Evolutionary conservation across 768 basidiomycete genomes (phyloP).

Genomic region (Porphyrellus cyaneotinctus): DNA sequence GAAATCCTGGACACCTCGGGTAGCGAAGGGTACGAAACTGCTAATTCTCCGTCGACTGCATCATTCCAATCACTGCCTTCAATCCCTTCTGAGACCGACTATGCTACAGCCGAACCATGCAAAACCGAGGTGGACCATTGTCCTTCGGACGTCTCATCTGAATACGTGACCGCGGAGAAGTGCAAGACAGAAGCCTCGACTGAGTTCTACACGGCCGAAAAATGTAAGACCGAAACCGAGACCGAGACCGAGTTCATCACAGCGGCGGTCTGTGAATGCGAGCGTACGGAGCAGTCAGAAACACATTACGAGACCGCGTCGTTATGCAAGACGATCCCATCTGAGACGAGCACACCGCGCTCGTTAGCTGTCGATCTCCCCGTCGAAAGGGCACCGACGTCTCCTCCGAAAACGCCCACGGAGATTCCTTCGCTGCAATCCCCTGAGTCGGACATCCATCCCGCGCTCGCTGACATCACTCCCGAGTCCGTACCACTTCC

Average conservation of each 20-base stretch:
- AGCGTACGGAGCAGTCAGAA: conserved; percentile 34
- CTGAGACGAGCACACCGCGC: conserved; percentile 31
- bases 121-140: conserved; percentile 44
- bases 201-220: conserved; percentile 45
- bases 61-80: conserved; percentile 58
- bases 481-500: conserved; percentile 39
- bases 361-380: conserved; percentile 37
- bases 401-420: conserved; percentile 28
- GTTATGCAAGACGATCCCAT: conserved; percentile 34
- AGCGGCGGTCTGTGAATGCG: conserved; percentile 40
- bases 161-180: conserved; percentile 49
- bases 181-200: conserved; percentile 42
- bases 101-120: conserved; percentile 40
- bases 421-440: conserved; percentile 26
- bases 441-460: conserved; percentile 21
- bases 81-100: conserved; percentile 54
- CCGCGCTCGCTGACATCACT: conserved; percentile 15
- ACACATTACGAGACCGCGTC: conserved; percentile 52
- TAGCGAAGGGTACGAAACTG: conserved; percentile 50
- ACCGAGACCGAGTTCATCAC: conserved; percentile 43
- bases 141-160: conserved; percentile 37
- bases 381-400: conserved; percentile 17
- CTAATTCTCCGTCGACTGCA: conserved; percentile 40
- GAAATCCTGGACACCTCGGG: conserved; percentile 36
- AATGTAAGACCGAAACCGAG: conserved; percentile 29